Evolutionary conservation across 2,329 filamentous ascomycete species (phyloP), one percentile per base, ranked within the genome.

Genomic region (Daldinia eschscholtzii): DNA sequence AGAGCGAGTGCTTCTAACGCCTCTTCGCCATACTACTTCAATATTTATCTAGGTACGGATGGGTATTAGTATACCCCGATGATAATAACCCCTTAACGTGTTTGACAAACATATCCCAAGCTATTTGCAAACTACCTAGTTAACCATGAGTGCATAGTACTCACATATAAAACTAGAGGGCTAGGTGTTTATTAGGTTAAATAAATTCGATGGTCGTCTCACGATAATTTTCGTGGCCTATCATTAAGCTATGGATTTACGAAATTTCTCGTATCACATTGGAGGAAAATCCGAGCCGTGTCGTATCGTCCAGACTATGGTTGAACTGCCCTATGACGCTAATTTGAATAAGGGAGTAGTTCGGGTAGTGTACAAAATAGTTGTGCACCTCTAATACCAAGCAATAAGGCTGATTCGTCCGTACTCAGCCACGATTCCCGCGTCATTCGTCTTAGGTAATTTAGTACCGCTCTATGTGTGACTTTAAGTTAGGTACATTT

Each of bases 361-460:
- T 4, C 7, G 39, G 18, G 6, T 46, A 46, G 12, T 33, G 10
- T 10, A 35, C 9, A 52, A 18, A 26, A 1, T 33, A 52, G 3
- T 39, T 23, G 20, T 23, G 20, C 2, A 23, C 20, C 20, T 23
- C 20, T 23, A 23, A 23, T 23, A 23, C 20, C 20, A 23, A 23
- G 20, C 60, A 62, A 33, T 57, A 57, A 64, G 53, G 53, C 62
- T 67, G 39, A 55, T 12, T 67, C 30, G 55, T 3, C n/a, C 12
- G 23, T 1, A 55, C 52, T 62, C 46, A 67, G 58, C 58, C 64
- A 57, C 64, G 20, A 48, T 42, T 33, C 10, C 13, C 7, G 35
- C 53, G 44, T 57, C 52, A 55, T 30, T 23, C 20, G 33, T 50
- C 9, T 37, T 37, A 37, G 35, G 35, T 37, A 37, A 37, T 37